Conservation (phyloP, 148 eudicot species). For the Vaccinium darrowii region DNA sequence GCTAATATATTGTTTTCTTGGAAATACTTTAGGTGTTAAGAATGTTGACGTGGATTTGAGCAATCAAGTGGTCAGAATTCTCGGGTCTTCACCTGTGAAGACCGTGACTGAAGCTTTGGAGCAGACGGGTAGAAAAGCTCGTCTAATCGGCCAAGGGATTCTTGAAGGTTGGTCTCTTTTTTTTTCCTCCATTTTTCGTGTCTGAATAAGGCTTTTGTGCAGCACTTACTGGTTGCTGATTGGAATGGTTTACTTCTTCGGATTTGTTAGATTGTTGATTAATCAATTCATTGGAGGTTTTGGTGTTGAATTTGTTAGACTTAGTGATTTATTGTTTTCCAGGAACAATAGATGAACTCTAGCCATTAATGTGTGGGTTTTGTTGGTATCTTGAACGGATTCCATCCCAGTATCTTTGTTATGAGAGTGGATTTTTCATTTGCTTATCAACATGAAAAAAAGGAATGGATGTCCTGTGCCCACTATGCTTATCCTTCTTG, state of each 20-base stretch:
- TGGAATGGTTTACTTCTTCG: background rate
- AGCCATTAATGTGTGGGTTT: no score
- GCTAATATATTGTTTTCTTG: conserved; percentile 4
- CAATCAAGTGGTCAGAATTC: conserved; percentile 88
- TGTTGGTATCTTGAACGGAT: no score
- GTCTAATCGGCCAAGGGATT: conserved; percentile 88
- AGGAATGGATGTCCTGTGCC: background rate
- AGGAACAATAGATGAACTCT: no score
- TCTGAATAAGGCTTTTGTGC: background rate
- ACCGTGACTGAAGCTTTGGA: conserved; percentile 78
- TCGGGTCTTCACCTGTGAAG: conserved; percentile 71
- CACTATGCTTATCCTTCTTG: background rate
- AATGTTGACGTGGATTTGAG: conserved; percentile 82
- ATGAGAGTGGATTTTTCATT: background rate
- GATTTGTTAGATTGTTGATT: background rate
- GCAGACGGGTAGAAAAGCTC: conserved; percentile 78
- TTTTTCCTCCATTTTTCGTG: background rate
- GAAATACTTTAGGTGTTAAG: conserved; percentile 59
- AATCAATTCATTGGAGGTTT: background rate
- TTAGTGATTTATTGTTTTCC: no score
- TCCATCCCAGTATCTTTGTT: background rate
- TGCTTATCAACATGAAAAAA: background rate
- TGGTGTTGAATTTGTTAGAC: background rate
- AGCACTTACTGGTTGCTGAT: background rate
- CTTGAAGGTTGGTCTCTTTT: conserved; percentile 64